These are phyloP conservation scores for Orbilia oligospora DNA, from an alignment of 2,329 filamentous ascomycete species.

Conservation along the genomic window DNA sequence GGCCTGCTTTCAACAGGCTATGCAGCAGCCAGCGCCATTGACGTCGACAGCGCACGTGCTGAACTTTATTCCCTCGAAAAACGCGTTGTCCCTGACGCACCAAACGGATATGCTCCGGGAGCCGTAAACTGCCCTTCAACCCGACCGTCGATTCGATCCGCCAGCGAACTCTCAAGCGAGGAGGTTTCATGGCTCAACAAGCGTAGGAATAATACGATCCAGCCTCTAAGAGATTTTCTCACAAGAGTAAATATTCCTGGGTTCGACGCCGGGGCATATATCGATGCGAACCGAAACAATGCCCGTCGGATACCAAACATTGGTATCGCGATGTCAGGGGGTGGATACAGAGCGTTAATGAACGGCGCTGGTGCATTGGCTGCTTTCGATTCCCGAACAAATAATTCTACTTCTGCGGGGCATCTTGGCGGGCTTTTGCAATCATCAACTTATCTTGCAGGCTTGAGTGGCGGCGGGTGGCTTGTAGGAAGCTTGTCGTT, in stretches of 20 bases:
- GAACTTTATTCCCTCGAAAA: constrained; percentile 30
- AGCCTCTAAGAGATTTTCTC: constrained; percentile 81
- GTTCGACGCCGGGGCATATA: constrained; percentile 81
- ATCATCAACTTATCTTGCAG: constrained; percentile 83
- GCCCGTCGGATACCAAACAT: constrained; percentile 75
- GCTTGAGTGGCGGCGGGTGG: constrained; percentile 87
- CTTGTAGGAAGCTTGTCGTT: constrained; percentile 83
- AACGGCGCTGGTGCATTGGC: constrained; percentile 86
- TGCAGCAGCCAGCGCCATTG: constrained; percentile 16
- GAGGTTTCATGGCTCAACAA: constrained; percentile 82
- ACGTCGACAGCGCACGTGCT: constrained; percentile 13
- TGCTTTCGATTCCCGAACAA: constrained; percentile 82
- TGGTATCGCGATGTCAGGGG: constrained; percentile 83
- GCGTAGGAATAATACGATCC: constrained; percentile 80
- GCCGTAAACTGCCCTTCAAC: constrained; percentile 56
- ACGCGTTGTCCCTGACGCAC: constrained; percentile 48
- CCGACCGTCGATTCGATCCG: constrained; percentile 45
- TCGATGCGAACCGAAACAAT: constrained; percentile 75
- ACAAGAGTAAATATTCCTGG: constrained; percentile 79
- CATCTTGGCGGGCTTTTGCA: constrained; percentile 86
- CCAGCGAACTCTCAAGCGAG: constrained; percentile 66
- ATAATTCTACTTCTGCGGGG: constrained; percentile 74
- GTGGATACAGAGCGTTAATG: constrained; percentile 86
- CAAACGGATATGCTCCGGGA: constrained; percentile 53
- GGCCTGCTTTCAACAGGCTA: constrained; percentile 42